A percentile compares a stretch with the other conserved stretches of the same genome.
Conservation (phyloP, 768 basidiomycete genomes). For the Termitomyces sp. region DNA sequence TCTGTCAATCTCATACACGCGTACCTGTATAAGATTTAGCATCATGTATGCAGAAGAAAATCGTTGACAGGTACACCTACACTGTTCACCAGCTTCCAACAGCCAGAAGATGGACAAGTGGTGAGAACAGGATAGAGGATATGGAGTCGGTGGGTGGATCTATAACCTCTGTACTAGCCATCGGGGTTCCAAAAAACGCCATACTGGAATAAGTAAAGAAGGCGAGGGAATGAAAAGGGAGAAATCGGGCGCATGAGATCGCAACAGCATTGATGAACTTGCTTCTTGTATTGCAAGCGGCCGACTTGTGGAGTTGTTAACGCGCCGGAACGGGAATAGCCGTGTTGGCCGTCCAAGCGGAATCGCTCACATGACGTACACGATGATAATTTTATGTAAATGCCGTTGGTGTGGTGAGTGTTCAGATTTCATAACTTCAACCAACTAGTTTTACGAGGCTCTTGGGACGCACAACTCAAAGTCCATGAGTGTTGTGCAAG, state of each 20-base stretch:
- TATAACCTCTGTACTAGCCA: slow-evolving; percentile 36
- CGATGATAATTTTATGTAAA: too few relatives aligned
- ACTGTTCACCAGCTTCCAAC: slow-evolving; percentile 94
- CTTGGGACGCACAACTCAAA: background rate
- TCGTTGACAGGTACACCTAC: slow-evolving; percentile 33
- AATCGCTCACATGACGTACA: background rate
- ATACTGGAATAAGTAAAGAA: background rate
- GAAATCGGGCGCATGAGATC: background rate
- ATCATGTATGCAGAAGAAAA: background rate
- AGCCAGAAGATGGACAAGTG: slow-evolving; percentile 79
- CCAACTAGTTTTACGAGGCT: background rate
- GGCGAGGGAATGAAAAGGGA: background rate
- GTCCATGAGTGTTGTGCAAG: background rate
- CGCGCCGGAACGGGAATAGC: background rate
- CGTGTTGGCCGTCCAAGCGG: background rate
- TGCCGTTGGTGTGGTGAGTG: background rate
- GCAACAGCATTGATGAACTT: background rate
- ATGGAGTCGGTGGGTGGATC: slow-evolving; percentile 85
- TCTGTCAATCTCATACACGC: slow-evolving; percentile 84
- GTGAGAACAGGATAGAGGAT: slow-evolving; percentile 76
- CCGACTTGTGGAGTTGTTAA: too few relatives aligned
- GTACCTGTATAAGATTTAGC: slow-evolving; percentile 46
- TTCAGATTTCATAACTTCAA: background rate
- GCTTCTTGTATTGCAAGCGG: background rate
- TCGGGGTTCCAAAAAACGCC: background rate